A percentile compares a stretch with the other conserved stretches of the same genome.
Conservation (phyloP, 257 asterid species). For the Paraleonurus japonicus region DNA sequence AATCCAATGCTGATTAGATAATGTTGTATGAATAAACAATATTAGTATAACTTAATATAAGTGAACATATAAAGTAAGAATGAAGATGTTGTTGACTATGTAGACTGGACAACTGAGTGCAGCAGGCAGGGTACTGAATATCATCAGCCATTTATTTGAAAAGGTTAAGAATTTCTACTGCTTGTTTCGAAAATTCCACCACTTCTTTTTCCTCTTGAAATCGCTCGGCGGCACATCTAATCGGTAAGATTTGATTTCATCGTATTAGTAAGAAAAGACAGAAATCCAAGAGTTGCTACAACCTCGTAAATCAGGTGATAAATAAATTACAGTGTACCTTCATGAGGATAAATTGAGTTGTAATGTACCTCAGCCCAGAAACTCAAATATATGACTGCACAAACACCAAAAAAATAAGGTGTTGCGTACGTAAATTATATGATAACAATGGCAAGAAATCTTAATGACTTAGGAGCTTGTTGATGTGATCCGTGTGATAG, state of each 20-base stretch:
- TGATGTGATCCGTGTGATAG: no score
- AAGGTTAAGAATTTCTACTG: conserved; percentile 32
- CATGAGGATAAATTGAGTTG: conserved; percentile 89
- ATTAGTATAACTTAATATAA: neutral
- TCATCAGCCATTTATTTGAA: neutral
- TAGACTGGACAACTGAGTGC: conserved; percentile 25
- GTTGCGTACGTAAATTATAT: neutral
- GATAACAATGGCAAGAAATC: neutral
- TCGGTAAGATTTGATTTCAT: neutral
- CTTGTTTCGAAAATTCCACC: conserved; percentile 89
- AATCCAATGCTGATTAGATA: neutral
- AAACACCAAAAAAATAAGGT: conserved; percentile 1
- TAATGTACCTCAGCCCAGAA: conserved; percentile 99
- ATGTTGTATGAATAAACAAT: conserved; percentile 14
- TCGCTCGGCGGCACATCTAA: conserved; percentile 69
- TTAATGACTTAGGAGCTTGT: neutral
- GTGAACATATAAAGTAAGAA: neutral
- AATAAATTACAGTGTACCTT: conserved; percentile 49
- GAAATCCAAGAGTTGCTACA: neutral
- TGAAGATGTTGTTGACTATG: conserved; percentile 8
- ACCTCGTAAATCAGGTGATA: neutral
- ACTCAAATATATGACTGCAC: conserved; percentile 79
- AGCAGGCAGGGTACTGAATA: conserved; percentile 2
- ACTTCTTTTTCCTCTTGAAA: conserved; percentile 78
- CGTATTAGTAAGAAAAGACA: neutral